Evolutionary conservation across 345 rosid genomes (phyloP).

Genomic region (Brassica nigra): DNA sequence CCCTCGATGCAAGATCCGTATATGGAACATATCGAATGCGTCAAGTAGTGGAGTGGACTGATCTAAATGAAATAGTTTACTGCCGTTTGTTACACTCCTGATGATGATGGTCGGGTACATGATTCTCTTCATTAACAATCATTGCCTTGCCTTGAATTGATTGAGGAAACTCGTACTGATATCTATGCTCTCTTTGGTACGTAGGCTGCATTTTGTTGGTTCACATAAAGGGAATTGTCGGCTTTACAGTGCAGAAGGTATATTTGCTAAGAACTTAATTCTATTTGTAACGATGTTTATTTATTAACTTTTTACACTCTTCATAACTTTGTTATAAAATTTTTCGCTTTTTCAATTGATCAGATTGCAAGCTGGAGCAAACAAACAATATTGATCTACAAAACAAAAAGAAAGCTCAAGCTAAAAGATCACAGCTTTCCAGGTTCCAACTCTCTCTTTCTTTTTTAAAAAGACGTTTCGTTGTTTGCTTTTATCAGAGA

Average conservation of each 20-base stretch:
- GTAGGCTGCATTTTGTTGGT: slow-evolving; percentile 82
- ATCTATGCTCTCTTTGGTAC: slow-evolving; percentile 23
- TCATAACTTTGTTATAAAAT: not conserved
- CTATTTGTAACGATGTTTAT: not conserved
- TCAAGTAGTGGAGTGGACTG: slow-evolving; percentile 80
- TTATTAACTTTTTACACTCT: not conserved
- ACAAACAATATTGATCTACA: slow-evolving; percentile 53
- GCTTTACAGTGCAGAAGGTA: slow-evolving; percentile 71
- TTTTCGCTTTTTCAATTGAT: slow-evolving; percentile 13
- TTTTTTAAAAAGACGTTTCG: no score
- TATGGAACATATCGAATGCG: slow-evolving; percentile 80
- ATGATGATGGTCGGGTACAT: slow-evolving; percentile 93
- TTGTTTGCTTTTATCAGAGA: not conserved
- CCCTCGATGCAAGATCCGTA: slow-evolving; percentile 92
- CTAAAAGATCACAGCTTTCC: slow-evolving; percentile 89
- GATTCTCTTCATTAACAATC: not conserved
- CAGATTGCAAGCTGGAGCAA: slow-evolving; percentile 71
- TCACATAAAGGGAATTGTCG: slow-evolving; percentile 82
- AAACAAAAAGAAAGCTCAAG: slow-evolving; percentile 60
- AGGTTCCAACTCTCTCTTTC: slow-evolving; percentile 44
- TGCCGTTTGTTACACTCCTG: slow-evolving; percentile 85
- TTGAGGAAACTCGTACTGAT: slow-evolving; percentile 12
- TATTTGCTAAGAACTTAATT: slow-evolving; percentile 7
- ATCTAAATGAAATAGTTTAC: slow-evolving; percentile 96
- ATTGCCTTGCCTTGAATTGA: slow-evolving; percentile 4